These are phyloP conservation scores for Testicularia cyperi DNA, from an alignment of 1,284 basidiomycete genomes.

Conservation along the genomic window DNA sequence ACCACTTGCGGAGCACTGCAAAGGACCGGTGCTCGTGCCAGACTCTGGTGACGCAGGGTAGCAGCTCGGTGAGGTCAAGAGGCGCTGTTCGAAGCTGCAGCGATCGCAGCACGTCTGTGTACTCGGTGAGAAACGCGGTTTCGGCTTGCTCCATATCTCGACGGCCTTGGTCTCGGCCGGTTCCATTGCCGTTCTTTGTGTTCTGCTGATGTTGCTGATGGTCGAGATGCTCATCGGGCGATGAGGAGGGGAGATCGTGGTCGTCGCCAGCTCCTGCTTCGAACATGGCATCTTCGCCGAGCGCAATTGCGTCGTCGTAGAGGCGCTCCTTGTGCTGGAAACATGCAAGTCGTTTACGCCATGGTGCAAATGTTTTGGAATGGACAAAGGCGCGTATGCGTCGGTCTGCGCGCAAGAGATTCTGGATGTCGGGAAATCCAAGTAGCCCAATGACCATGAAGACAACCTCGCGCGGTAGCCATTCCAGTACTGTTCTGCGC, in stretches of 20 bases:
- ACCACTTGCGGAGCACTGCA: conserved; percentile 27
- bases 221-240: too few species aligned
- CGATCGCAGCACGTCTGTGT: conserved; percentile 20
- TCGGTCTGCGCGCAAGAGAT: conserved; percentile 35
- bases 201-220: background rate
- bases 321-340: conserved; percentile 17
- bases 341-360: conserved; percentile 39
- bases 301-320: conserved; percentile 28
- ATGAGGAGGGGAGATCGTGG: background rate
- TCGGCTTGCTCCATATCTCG: conserved; percentile 16
- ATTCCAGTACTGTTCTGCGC: conserved; percentile 47
- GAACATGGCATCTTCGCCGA: conserved; percentile 15
- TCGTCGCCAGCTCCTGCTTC: conserved; percentile 3
- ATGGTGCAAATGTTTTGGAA: conserved; percentile 33
- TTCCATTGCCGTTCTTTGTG: background rate
- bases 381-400: conserved; percentile 40
- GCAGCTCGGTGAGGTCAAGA: conserved; percentile 30
- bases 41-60: conserved; percentile 14
- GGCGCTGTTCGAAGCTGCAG: conserved; percentile 28
- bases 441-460: conserved; percentile 40
- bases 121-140: conserved; percentile 16
- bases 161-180: background rate
- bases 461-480: conserved; percentile 45
- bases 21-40: conserved; percentile 27
- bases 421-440: conserved; percentile 35